phyloP scores from a whole-genome alignment of 805 yeast species.

The Saccharomycopsis lassenensis region DNA sequence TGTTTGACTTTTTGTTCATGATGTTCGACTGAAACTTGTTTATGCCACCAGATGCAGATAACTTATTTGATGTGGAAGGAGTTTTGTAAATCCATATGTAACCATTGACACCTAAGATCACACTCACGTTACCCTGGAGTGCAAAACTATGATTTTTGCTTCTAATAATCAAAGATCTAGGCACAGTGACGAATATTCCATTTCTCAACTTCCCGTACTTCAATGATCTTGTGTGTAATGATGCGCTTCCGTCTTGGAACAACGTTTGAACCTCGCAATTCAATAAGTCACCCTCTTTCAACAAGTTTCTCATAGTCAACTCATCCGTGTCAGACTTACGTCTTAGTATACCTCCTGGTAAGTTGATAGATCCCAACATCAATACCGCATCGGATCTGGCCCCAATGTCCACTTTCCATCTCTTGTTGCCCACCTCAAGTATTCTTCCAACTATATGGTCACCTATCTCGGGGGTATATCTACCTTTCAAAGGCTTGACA shows the following conservation, averaged over 20 bases:
- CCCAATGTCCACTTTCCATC: conserved; percentile 97
- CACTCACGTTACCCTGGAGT: conserved; percentile 89
- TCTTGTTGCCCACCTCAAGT: conserved; percentile 82
- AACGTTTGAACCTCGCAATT: conserved; percentile 94
- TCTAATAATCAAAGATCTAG: conserved; percentile 71
- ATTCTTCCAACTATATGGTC: conserved; percentile 93
- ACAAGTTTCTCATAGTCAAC: conserved; percentile 84
- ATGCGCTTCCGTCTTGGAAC: conserved; percentile 83
- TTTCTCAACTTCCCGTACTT: conserved; percentile 92
- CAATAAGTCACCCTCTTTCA: conserved; percentile 91
- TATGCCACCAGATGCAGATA: too few species aligned
- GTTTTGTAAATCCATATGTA: conserved; percentile 85
- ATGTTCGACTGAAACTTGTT: conserved; percentile 28
- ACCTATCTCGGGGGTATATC: conserved; percentile 91
- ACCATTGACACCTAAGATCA: conserved; percentile 91
- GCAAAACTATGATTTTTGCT: conserved; percentile 80
- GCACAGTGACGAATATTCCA: conserved; percentile 74
- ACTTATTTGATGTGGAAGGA: conserved; percentile 24
- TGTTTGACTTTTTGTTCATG: conserved; percentile 20
- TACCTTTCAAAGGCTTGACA: conserved; percentile 76
- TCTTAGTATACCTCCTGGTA: conserved; percentile 94
- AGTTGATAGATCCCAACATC: conserved; percentile 88
- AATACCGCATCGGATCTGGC: conserved; percentile 87
- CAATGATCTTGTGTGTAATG: conserved; percentile 88
- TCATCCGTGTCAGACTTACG: conserved; percentile 94